Base-by-base conservation (phyloP, 176 grass and related monocot species). In the Coix lacrymajobi region DNA sequence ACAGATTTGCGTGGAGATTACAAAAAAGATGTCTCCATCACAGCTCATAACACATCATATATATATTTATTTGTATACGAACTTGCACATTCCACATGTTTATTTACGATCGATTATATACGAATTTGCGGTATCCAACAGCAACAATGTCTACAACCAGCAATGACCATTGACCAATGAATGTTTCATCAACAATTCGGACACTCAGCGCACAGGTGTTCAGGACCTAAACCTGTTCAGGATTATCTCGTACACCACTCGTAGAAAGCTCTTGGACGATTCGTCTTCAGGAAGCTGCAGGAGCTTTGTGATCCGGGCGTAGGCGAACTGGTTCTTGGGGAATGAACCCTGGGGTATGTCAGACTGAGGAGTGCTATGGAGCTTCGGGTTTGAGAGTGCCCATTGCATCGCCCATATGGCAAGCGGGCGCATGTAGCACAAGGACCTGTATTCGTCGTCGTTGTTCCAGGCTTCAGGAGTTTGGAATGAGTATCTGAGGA, bases 401-500 rank as follows among this genome's bases (percentile, higher is more conserved):
- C 92, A 98, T 64, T 98, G 96, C 54, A 98, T 98, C 7, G 96
- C 89, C 96, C 96, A 98, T 73, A 98, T 90, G 33, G 89, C 92
- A 39, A 95, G 91, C 30, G 96, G 96, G 37, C 92, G 88, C 96
- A 98, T 98, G 85, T 98, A 98, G 83, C 96, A 98, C 40, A 98
- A 56, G 41, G 92, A 98, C 28, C 96, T 84, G 69, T 81, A 98
- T 34, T 93, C 81, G 28, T 93, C 89, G 0, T 98, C 85, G 56
- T 95, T 98, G 77, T 98, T 98, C 96, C 96, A 98, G 83, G 96
- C 82, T 91, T 98, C 96, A 17, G 96, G 92, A 16, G 92, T 95
- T 94, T 98, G 96, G 57, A 98, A 98, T 7, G 92, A 83, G 41
- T 98, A 98, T 40, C 96, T 97, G 75, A 69, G 34, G 36, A 67